These are phyloP conservation scores for Saccharomycopsis oosterbeekiorum DNA, from an alignment of 805 yeast genomes.

Conservation along the genomic window DNA sequence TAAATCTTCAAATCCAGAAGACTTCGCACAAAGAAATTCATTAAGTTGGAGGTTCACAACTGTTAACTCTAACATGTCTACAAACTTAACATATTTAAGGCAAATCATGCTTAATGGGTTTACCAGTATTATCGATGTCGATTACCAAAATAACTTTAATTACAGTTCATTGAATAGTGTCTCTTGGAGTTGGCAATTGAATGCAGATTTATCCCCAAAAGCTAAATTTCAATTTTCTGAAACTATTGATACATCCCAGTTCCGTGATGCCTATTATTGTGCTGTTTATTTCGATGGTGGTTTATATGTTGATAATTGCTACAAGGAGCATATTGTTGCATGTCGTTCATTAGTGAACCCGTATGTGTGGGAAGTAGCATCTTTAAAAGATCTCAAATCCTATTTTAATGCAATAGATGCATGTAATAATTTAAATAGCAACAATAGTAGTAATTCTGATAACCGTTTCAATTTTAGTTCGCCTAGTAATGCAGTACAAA, in stretches of 20 bases:
- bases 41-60: conserved; percentile 8
- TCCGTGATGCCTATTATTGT: conserved; percentile 11
- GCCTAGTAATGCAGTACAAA: conserved; percentile 44
- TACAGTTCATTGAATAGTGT: background rate
- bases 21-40: background rate
- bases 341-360: conserved; percentile 38
- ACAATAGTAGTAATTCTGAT: conserved; percentile 24
- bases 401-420: conserved; percentile 37
- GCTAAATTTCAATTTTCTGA: background rate
- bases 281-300: conserved; percentile 27
- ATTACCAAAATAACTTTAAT: background rate
- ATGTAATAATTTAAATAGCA: conserved; percentile 32
- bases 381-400: conserved; percentile 23
- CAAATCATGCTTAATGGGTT: conserved; percentile 4
- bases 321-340: conserved; percentile 37
- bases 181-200: conserved; percentile 14
- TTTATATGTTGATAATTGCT: conserved; percentile 65
- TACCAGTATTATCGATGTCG: background rate
- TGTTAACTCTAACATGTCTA: background rate
- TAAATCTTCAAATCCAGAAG: background rate
- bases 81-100: background rate
- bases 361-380: conserved; percentile 33
- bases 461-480: conserved; percentile 31
- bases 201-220: background rate
- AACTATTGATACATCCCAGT: background rate